phyloP scores from a whole-genome alignment of 371 early-diverging fungal species.

The Mucor sp. region DNA sequence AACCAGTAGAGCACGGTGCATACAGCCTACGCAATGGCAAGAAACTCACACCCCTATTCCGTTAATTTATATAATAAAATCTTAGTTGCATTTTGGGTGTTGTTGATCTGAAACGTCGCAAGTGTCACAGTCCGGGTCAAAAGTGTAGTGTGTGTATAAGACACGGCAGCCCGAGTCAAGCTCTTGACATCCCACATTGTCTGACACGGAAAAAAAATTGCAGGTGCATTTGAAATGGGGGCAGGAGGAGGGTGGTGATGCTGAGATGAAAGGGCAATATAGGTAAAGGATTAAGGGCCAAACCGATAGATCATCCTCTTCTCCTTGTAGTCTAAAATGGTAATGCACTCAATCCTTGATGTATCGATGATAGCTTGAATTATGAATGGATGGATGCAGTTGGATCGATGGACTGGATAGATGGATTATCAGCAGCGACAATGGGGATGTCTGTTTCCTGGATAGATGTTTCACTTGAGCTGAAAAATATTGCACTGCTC shows the following conservation, averaged over 20 bases:
- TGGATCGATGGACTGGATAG: background rate
- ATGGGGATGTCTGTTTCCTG: background rate
- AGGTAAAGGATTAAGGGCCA: slow-evolving; percentile 7
- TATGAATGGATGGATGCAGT: slow-evolving; percentile 10
- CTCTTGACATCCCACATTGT: no score
- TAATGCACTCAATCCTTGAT: slow-evolving; percentile 6
- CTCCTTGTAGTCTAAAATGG: slow-evolving; percentile 33
- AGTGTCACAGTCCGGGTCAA: no score
- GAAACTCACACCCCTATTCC: no score
- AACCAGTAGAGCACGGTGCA: no score
- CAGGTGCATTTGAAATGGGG: background rate
- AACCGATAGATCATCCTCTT: slow-evolving; percentile 24
- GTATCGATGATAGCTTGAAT: slow-evolving; percentile 5
- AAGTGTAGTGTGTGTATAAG: no score
- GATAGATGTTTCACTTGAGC: background rate
- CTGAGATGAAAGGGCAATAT: background rate
- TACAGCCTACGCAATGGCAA: no score
- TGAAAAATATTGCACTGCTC: background rate
- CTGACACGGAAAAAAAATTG: background rate
- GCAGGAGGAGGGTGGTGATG: background rate
- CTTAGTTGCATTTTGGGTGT: no score
- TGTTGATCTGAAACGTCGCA: no score
- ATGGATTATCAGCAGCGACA: background rate
- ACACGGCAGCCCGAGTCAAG: no score
- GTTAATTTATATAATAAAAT: no score